Evolutionary conservation across 371 early-diverging fungal genomes (phyloP).

Genomic region (Agmasoma carcini): DNA sequence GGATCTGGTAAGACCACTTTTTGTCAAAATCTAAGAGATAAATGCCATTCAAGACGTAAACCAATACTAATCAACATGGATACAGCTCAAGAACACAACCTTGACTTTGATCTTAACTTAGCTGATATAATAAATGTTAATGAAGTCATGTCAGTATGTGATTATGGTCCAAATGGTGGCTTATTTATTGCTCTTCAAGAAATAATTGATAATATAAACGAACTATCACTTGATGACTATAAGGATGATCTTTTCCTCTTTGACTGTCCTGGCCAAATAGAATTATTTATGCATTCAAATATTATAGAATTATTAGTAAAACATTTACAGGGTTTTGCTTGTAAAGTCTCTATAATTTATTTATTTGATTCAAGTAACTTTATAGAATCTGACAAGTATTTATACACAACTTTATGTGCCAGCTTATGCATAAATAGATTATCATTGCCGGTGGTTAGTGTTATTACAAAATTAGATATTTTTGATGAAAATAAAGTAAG

Average conservation of each 20-base stretch:
- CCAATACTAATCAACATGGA: conserved; percentile 88
- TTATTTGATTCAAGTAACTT: conserved; percentile 78
- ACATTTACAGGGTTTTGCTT: conserved; percentile 56
- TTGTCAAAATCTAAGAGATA: conserved; percentile 75
- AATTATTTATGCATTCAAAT: conserved; percentile 89
- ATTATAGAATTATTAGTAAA: conserved; percentile 69
- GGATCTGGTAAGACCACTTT: conserved; percentile 89
- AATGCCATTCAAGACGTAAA: conserved; percentile 62
- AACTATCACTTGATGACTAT: conserved; percentile 86
- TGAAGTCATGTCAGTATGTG: conserved; percentile 87
- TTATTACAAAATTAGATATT: conserved; percentile 88
- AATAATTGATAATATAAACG: conserved; percentile 72
- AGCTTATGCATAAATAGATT: conserved; percentile 80
- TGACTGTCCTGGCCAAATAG: conserved; percentile 98
- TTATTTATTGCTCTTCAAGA: conserved; percentile 82
- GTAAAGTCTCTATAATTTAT: conserved; percentile 66
- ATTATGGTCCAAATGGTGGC: conserved; percentile 94
- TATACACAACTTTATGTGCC: conserved; percentile 64
- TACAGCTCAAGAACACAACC: conserved; percentile 69
- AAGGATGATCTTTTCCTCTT: conserved; percentile 84
- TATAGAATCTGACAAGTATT: conserved; percentile 75
- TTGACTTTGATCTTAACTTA: conserved; percentile 59
- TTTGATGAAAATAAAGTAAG: conserved; percentile 28
- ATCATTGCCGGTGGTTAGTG: conserved; percentile 81
- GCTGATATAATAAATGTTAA: conserved; percentile 78